Evolutionary conservation across 78 protist species (phyloP).

Genomic region (Dictyostelium capitatum): DNA sequence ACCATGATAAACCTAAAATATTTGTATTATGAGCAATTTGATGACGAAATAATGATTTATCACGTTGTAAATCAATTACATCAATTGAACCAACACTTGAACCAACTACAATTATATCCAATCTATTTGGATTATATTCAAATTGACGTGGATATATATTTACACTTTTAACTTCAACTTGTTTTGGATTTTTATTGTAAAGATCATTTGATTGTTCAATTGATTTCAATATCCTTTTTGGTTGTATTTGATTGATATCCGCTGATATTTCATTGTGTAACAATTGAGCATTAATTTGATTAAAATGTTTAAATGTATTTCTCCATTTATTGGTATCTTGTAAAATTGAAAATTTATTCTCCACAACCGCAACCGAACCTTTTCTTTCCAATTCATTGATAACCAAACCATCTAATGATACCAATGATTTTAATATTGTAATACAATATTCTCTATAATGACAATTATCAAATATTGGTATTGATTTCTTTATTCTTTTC

Average conservation of each 20-base stretch:
- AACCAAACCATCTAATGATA: background rate
- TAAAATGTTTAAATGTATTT: background rate
- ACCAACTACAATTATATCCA: background rate
- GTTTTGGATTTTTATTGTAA: background rate
- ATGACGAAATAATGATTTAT: background rate
- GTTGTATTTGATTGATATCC: background rate
- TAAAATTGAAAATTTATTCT: background rate
- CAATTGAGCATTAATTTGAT: background rate
- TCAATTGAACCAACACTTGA: background rate
- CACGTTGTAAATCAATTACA: background rate
- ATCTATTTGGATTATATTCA: background rate
- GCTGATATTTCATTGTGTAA: background rate
- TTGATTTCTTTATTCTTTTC: background rate
- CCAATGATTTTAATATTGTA: background rate
- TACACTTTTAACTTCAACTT: background rate
- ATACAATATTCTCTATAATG: constrained; percentile 3
- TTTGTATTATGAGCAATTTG: background rate
- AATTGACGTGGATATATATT: background rate
- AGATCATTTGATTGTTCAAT: background rate
- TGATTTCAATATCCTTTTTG: background rate
- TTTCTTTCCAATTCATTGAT: background rate
- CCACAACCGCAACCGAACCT: background rate
- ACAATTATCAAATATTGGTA: constrained; percentile 4
- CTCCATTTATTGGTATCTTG: background rate
- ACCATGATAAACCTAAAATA: constrained; percentile 7